These are phyloP conservation scores for Bassia scoparia DNA, from an alignment of 148 eudicot species.

Conservation along the genomic window DNA sequence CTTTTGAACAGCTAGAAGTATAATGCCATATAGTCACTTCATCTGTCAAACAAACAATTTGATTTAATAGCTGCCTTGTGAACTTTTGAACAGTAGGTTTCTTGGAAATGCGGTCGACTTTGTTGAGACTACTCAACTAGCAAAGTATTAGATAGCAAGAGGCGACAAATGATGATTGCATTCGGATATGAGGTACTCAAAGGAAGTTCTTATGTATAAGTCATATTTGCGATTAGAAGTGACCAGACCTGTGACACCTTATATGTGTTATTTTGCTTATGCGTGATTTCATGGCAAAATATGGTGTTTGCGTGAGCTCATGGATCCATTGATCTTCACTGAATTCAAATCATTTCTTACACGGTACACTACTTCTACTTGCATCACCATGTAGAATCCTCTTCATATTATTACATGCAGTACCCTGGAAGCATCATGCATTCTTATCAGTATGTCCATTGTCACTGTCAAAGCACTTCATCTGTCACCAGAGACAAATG, in stretches of 20 bases:
- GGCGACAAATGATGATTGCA: conserved; percentile 97
- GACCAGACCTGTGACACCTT: not conserved
- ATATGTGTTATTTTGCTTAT: conserved; percentile 24
- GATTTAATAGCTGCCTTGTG: conserved; percentile 12
- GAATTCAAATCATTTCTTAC: conserved; percentile 86
- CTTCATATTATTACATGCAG: not conserved
- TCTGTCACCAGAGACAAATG: not conserved
- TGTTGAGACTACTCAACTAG: conserved; percentile 44
- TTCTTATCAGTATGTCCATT: not conserved
- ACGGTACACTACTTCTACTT: conserved; percentile 40
- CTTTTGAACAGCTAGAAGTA: too few relatives aligned
- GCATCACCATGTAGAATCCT: not conserved
- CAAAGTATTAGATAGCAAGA: conserved; percentile 37
- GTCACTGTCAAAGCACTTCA: not conserved
- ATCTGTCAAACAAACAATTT: too few relatives aligned
- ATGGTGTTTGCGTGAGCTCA: conserved; percentile 93
- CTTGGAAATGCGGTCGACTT: conserved; percentile 91
- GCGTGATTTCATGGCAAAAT: conserved; percentile 98
- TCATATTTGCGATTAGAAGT: not conserved
- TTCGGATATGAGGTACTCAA: conserved; percentile 92
- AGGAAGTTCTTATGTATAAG: not conserved
- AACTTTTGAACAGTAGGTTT: conserved; percentile 59
- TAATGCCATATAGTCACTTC: too few relatives aligned
- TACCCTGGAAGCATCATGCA: not conserved
- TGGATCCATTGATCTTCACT: conserved; percentile 66